Evolutionary conservation across 2,329 filamentous ascomycete species (phyloP), one percentile per base, ranked within the genome.

Genomic region (Penicillium crustosum): DNA sequence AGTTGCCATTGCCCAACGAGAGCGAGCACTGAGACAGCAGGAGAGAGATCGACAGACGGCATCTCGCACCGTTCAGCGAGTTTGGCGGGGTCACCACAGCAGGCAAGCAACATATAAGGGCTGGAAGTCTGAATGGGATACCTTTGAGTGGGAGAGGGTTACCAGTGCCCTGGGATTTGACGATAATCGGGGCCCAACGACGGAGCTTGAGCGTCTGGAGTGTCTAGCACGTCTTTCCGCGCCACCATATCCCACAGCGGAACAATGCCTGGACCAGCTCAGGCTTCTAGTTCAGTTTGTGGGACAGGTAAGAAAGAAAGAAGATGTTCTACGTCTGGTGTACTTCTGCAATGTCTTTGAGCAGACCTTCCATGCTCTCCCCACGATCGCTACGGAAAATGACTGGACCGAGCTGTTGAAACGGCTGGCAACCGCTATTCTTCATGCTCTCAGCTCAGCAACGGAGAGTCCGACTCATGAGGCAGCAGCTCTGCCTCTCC

Each of bases 1-100:
- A 1, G 83, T 97, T 29, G 89, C 89, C 44, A 87, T 91, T 67
- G 93, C 93, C 29, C 91, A 97, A 70, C 90, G 92, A 66, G 92
- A 97, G 67, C 87, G 94, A 31, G 81, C 88, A 62, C 84, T 87
- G 66, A 85, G 94, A 65, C 91, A 96, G 67, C 86, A 86, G 50
- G 92, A 97, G 69, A 84, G 93, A 66, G 87, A 91, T 49, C 86
- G 87, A 58, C 76, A 93, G 49, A 89, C 87, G 68, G 91, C 93
- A 5, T 85, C 86, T 15, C 87, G 84, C 65, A 82, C 78, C 49
- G 86, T 97, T 63, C 94, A 97, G 73, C 84, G 85, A 64, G 79
- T 83, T 74, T 97, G 93, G 93, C 85, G 93, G 73, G 92, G 92
- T 15, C 84, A 95, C 73, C 81, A 74, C 56, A 81, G 79, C 58